These are phyloP conservation scores for Blastobotrys chiropterorum DNA, from an alignment of 805 yeast genomes.

Conservation along the genomic window DNA sequence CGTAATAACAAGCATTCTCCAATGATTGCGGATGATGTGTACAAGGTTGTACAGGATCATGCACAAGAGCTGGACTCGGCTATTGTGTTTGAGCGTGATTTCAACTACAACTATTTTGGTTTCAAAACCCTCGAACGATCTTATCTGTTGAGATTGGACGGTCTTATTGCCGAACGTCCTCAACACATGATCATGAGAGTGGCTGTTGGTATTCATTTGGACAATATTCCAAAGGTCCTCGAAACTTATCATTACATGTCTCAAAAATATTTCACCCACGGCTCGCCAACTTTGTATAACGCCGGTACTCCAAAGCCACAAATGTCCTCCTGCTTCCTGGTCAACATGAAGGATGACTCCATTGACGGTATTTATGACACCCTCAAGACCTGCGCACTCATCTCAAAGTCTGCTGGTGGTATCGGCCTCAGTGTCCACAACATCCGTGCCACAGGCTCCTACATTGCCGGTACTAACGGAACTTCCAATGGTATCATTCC, in stretches of 20 bases:
- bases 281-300: constrained; percentile 91
- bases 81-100: constrained; percentile 72
- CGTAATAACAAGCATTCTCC: constrained; percentile 63
- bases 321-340: constrained; percentile 86
- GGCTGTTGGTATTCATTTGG: constrained; percentile 82
- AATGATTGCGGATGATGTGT: constrained; percentile 63
- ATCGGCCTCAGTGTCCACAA: constrained; percentile 86
- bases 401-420: constrained; percentile 94
- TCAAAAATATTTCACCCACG: constrained; percentile 80
- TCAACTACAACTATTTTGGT: constrained; percentile 76
- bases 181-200: constrained; percentile 89
- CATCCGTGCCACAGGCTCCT: constrained; percentile 79
- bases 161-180: constrained; percentile 79
- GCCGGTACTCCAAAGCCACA: constrained; percentile 84
- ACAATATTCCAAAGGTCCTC: constrained; percentile 53
- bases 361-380: constrained; percentile 93
- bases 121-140: constrained; percentile 88
- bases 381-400: constrained; percentile 78
- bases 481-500: constrained; percentile 90
- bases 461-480: constrained; percentile 89
- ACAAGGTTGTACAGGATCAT: constrained; percentile 55
- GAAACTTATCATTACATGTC: constrained; percentile 91
- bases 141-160: constrained; percentile 61
- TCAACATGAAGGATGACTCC: constrained; percentile 90
- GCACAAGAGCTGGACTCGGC: constrained; percentile 65